Evolutionary conservation across 495 filamentous ascomycete species (phyloP).

Genomic region (Annulohypoxylon moriforme): DNA sequence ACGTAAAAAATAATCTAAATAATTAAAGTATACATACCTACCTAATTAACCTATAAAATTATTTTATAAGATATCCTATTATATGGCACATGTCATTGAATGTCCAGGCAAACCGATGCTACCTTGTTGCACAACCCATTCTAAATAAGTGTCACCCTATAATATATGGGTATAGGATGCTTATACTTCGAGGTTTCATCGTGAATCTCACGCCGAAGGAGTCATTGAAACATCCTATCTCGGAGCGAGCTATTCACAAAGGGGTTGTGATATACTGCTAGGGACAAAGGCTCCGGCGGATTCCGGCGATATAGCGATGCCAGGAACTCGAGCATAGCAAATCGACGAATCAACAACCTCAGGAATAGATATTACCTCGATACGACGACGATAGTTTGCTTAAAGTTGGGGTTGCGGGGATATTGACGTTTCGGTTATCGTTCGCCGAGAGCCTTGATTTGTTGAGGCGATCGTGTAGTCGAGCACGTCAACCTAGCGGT

Average conservation of each 20-base stretch:
- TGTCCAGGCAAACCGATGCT: too few relatives aligned
- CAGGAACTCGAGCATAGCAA: not conserved
- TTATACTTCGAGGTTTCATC: not conserved
- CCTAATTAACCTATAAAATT: too few relatives aligned
- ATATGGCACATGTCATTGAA: too few relatives aligned
- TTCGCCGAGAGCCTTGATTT: slow-evolving; percentile 21
- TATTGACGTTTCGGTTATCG: slow-evolving; percentile 26
- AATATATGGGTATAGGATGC: too few relatives aligned
- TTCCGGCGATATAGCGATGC: not conserved
- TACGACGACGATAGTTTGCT: slow-evolving; percentile 8
- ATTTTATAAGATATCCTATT: too few relatives aligned
- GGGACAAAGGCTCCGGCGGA: not conserved
- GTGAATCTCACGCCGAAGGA: not conserved
- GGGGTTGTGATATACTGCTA: not conserved
- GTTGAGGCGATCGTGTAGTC: slow-evolving; percentile 10
- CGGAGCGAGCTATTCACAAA: not conserved
- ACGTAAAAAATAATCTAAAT: too few relatives aligned
- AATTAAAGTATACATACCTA: too few relatives aligned
- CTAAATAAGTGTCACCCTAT: too few relatives aligned
- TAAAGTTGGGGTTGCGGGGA: slow-evolving; percentile 25
- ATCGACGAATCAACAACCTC: slow-evolving; percentile 8
- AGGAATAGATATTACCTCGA: slow-evolving; percentile 2
- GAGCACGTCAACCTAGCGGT: slow-evolving; percentile 36
- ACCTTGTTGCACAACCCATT: too few relatives aligned
- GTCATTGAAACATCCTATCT: slow-evolving; percentile 17